phyloP scores from a whole-genome alignment of 345 rosid genomes.

The Euphorbia peplus region DNA sequence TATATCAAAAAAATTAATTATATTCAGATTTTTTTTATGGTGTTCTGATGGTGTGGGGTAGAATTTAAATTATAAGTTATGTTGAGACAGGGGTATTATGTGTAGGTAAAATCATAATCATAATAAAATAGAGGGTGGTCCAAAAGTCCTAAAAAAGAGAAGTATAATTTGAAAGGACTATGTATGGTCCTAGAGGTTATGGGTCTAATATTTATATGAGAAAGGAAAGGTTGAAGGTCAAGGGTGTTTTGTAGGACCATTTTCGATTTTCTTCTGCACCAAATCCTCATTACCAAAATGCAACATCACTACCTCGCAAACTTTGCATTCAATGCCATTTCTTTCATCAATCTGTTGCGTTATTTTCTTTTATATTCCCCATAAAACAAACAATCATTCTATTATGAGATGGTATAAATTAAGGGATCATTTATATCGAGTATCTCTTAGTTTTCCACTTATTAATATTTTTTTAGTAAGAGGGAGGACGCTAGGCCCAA shows the following conservation, averaged over 20 bases:
- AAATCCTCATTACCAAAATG: no score
- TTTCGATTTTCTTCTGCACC: neutral
- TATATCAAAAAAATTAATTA: no score
- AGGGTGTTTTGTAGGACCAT: neutral
- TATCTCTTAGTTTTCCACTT: no score
- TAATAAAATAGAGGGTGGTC: neutral
- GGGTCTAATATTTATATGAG: neutral
- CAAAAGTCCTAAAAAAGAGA: neutral
- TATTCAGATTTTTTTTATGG: no score
- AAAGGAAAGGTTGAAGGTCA: neutral
- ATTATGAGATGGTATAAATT: no score
- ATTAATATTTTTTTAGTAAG: no score
- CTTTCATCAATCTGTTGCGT: neutral
- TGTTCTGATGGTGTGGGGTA: no score
- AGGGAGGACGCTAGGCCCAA: no score
- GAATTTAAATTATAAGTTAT: no score
- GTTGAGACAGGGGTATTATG: neutral
- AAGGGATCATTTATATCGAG: no score
- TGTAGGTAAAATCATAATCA: neutral
- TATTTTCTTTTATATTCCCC: neutral
- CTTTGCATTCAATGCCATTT: neutral
- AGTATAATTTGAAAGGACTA: neutral
- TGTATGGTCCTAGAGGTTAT: constrained; percentile 6
- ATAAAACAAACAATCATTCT: no score
- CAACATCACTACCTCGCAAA: neutral